Evolutionary conservation across 1,284 basidiomycete species (phyloP), one percentile per base, ranked within the genome.

Genomic region (Earliella scabrosa): DNA sequence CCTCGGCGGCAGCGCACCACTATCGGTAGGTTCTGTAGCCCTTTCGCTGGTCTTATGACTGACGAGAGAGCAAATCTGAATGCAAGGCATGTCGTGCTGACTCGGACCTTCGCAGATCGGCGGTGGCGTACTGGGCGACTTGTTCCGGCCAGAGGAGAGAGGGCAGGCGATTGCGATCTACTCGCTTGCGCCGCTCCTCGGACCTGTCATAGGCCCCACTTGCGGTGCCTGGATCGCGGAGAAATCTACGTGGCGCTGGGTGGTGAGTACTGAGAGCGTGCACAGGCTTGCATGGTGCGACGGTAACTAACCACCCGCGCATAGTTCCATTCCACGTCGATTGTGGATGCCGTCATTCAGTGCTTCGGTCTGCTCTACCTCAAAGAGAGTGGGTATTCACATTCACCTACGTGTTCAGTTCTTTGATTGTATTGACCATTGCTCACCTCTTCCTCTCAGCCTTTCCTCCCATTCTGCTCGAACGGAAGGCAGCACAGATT

Each of bases 1-100:
- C 8, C 51, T 88, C 10, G 84, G 86, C 43, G 85, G 87, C 16
- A 85, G 84, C 62, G 83, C 86, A 2, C 83, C 86, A 23, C 70
- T 88, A 24, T 73, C 83, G 9, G 86, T 87, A 63, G 41, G 76
- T 63, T 2, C 9, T 14, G 8, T 23, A 3, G 18, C 35, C 31
- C 11, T 45, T 32, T 7, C 14, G 9, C n/a, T 45, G 27, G 44
- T 23, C 32, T 26, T 27, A n/a, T 27, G 24, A 48, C 32, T 46
- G 11, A 46, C 14, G 9, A 23, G 10, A 11, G 39, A 24, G 39
- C 21, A n/a, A n/a, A 1, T 11, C 27, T 8, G 20, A 26, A 11
- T 9, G 11, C 10, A 16, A 32, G 16, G 9, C 18, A 6, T 10
- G 24, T 23, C 16, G n/a, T 1, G 11, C 39, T 38, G 40, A 45